A percentile compares a stretch with the other conserved stretches of the same genome.
Conservation (phyloP, 176 grass and related monocot species). For the Zizania latifolia region DNA sequence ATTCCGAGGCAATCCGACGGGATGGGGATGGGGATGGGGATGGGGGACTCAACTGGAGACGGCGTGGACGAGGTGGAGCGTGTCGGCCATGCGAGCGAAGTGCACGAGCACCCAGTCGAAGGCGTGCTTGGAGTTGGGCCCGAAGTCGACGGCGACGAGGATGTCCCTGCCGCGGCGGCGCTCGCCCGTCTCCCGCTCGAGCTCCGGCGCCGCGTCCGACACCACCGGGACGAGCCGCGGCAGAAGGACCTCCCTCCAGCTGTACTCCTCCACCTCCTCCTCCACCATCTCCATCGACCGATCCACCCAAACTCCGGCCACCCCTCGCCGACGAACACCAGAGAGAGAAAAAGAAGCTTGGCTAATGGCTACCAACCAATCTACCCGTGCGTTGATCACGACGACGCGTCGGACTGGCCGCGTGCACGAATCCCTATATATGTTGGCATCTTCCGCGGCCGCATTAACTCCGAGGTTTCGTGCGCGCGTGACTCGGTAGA, state of each 20-base stretch:
- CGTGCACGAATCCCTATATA: neutral
- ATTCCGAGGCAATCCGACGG: neutral
- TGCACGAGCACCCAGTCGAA: slow-evolving; percentile 81
- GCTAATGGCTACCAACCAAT: no score
- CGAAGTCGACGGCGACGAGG: slow-evolving; percentile 79
- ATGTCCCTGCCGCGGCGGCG: slow-evolving; percentile 68
- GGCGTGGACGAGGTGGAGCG: slow-evolving; percentile 72
- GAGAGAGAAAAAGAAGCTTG: no score
- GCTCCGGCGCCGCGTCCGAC: slow-evolving; percentile 38
- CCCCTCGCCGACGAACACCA: neutral
- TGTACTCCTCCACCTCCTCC: slow-evolving; percentile 76
- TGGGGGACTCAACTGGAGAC: slow-evolving; percentile 54
- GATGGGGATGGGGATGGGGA: neutral
- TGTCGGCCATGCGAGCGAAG: slow-evolving; percentile 77
- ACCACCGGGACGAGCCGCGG: slow-evolving; percentile 67
- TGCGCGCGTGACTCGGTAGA: neutral
- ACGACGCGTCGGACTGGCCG: neutral
- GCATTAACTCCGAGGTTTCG: neutral
- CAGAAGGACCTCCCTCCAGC: slow-evolving; percentile 79
- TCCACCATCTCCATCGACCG: slow-evolving; percentile 52
- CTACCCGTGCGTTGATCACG: neutral
- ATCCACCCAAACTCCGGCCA: neutral
- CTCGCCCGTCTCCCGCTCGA: slow-evolving; percentile 81
- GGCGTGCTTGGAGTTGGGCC: slow-evolving; percentile 79
- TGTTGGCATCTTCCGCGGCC: neutral